phyloP scores from a whole-genome alignment of 768 basidiomycete species.

The Boletus rubescentipes region DNA sequence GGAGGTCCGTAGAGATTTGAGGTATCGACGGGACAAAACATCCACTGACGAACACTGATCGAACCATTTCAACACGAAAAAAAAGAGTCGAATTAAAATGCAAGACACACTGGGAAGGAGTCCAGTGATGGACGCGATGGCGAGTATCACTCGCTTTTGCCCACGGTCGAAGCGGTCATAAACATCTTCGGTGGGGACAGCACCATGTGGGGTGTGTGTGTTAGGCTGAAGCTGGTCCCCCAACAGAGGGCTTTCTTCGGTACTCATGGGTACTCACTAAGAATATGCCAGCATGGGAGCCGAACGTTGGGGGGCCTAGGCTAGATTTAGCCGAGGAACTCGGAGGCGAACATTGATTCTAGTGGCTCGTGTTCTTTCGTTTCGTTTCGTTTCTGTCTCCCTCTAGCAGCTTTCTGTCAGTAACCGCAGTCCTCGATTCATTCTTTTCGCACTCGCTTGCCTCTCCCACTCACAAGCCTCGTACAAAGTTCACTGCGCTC shows the following conservation, averaged over 20 bases:
- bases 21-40: slow-evolving; percentile 77
- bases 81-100: not conserved
- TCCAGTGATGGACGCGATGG: slow-evolving; percentile 59
- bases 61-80: not conserved
- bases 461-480: too few species aligned
- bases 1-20: slow-evolving; percentile 64
- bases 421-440: too few species aligned
- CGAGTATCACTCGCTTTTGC: slow-evolving; percentile 54
- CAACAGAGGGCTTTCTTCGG: slow-evolving; percentile 32
- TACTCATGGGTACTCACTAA: slow-evolving; percentile 14
- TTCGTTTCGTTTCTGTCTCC: too few species aligned
- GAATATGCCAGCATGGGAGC: not conserved
- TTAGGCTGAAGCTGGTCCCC: slow-evolving; percentile 1
- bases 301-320: too few species aligned
- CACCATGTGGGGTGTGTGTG: not conserved
- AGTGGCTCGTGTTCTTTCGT: too few species aligned
- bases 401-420: too few species aligned
- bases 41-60: slow-evolving; percentile 62
- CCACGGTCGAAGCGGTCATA: slow-evolving; percentile 58
- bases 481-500: too few species aligned
- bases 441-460: too few species aligned
- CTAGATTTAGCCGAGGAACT: too few species aligned
- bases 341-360: too few species aligned
- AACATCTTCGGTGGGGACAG: slow-evolving; percentile 31
- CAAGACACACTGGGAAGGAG: slow-evolving; percentile 55